Evolutionary conservation across 331 rosid genomes (phyloP), one percentile per base, ranked within the genome.

Genomic region (Arachis monticola): DNA sequence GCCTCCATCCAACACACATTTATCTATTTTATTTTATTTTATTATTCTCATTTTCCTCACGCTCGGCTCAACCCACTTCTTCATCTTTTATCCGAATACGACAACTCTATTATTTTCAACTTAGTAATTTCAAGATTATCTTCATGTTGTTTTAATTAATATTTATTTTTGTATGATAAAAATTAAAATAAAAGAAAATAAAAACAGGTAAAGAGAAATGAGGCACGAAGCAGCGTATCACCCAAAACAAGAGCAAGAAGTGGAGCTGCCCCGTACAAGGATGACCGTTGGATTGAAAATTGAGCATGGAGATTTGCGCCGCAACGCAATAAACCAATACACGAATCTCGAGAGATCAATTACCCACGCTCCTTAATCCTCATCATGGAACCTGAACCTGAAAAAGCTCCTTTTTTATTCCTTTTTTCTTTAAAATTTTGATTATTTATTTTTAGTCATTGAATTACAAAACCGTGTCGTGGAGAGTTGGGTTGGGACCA

Each of bases 271-370:
- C 2, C 2, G 11, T 60, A n/a, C 61, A n/a, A 2, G 1, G 11
- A 3, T 3, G 8, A 66, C 86, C 86, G 81, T 76, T 4, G 30
- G 88, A 83, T 79, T 22, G 0, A 22, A 2, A 1, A 32, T 3
- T 1, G 32, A 0, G 0, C 79, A 13, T 80, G 13, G 46, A 52
- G 86, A 83, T 83, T 61, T 10, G 51, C 67, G 74, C 57, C 8
- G 50, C 40, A 56, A 65, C 30, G 5, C 50, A 78, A 81, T 84
- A 78, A 68, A 10, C 51, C 56, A 5, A 14, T 12, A 57, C 80
- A 45, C 67, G 76, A 60, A 80, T 83, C 79, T 82, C 86, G 82
- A 85, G 65, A 66, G 63, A 80, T 65, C 48, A 70, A 78, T 6
- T 22, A 52, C 75, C 79, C 83, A 77, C 79, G 75, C 86, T 72